These are phyloP conservation scores for Hirschioporus abietinus DNA, from an alignment of 768 basidiomycete genomes.

Conservation along the genomic window DNA sequence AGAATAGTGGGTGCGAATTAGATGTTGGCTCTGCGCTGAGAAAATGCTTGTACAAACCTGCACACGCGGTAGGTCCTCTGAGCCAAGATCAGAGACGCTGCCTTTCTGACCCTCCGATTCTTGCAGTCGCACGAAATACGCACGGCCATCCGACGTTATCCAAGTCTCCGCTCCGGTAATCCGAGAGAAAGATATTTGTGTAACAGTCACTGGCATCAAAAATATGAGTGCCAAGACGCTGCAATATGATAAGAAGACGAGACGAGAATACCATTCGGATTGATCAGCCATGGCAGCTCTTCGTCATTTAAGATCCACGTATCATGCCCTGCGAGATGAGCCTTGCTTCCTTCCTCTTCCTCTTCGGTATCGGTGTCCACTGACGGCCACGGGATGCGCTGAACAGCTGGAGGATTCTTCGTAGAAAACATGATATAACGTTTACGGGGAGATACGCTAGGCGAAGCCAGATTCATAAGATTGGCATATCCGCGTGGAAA, in stretches of 20 bases:
- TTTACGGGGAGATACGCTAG: constrained; percentile 70
- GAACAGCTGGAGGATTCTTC: constrained; percentile 65
- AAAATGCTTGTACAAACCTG: neutral
- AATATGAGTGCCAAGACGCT: constrained; percentile 3
- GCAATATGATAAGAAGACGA: constrained; percentile 1
- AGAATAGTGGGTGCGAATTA: neutral
- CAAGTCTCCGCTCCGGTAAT: constrained; percentile 66
- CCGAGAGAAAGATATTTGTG: constrained; percentile 54
- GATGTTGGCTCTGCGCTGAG: neutral
- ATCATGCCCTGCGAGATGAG: constrained; percentile 45
- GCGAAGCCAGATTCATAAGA: neutral
- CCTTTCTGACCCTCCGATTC: constrained; percentile 26
- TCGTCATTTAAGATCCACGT: constrained; percentile 67
- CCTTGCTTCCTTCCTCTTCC: constrained; percentile 31
- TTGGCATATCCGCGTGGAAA: constrained; percentile 5
- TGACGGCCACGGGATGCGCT: constrained; percentile 79
- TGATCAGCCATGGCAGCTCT: constrained; percentile 70
- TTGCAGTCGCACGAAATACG: constrained; percentile 67
- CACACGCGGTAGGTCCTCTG: constrained; percentile 1
- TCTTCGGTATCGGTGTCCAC: constrained; percentile 30
- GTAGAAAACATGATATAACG: constrained; percentile 72
- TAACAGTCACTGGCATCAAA: constrained; percentile 49
- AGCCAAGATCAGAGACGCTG: constrained; percentile 12
- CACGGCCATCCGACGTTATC: constrained; percentile 82
- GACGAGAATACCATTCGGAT: constrained; percentile 51